phyloP scores from a whole-genome alignment of 2,329 filamentous ascomycete species.

The Basipetospora sp. region DNA sequence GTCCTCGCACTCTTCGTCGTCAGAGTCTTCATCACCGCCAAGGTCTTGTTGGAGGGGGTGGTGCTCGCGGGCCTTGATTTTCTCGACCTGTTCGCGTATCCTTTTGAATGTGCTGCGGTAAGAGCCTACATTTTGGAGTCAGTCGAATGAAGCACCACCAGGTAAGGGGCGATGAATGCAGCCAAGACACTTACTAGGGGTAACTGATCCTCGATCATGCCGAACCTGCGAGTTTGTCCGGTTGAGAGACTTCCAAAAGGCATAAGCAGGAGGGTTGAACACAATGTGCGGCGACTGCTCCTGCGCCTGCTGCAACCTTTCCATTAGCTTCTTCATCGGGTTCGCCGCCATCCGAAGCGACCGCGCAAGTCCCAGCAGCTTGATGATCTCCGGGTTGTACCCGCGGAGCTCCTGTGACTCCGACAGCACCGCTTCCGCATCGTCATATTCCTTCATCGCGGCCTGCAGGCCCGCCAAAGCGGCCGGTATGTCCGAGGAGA shows the following conservation, averaged over 20 bases:
- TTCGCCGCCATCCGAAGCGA: conserved; percentile 37
- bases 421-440: conserved; percentile 31
- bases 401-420: conserved; percentile 28
- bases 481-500: conserved; percentile 27
- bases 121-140: conserved; percentile 14
- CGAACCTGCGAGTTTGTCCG: conserved; percentile 41
- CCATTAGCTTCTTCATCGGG: conserved; percentile 30
- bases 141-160: too few species aligned
- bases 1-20: not conserved
- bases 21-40: conserved; percentile 1
- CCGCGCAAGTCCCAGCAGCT: conserved; percentile 40
- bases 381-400: conserved; percentile 33
- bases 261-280: conserved; percentile 37
- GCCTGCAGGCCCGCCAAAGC: conserved; percentile 25
- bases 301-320: conserved; percentile 33
- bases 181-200: conserved; percentile 24
- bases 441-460: conserved; percentile 31
- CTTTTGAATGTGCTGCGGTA: conserved; percentile 31
- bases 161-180: too few species aligned
- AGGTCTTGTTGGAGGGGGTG: conserved; percentile 16
- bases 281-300: conserved; percentile 23
- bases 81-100: conserved; percentile 28
- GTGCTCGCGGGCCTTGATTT: conserved; percentile 25
- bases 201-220: conserved; percentile 43
- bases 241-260: conserved; percentile 36